Base-by-base conservation (phyloP, 2,329 filamentous ascomycete genomes). In the Clonostachys rosea region DNA sequence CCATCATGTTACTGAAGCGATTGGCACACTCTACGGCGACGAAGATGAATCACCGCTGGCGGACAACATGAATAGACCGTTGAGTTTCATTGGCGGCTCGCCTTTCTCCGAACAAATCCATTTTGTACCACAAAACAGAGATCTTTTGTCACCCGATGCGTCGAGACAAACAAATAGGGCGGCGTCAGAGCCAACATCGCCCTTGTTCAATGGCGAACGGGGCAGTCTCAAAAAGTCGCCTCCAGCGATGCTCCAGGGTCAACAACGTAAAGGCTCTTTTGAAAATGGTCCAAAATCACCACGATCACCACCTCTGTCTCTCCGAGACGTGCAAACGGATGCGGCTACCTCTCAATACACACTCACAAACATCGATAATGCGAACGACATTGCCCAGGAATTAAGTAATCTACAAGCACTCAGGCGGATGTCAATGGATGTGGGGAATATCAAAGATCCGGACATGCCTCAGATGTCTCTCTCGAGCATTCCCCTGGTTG, bases 1-100 rank as follows among this genome's bases (percentile, higher is more conserved):
- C 69, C 90, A 96, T 70, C 91, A 96, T 79, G 89, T 96, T 63
- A 96, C 91, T 48, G 91, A 96, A 67, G 87, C 90, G 50, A 95
- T 96, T 67, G 89, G 89, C 45, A 91, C 91, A 58, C 81, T 95
- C 68, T 96, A 96, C 68, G 89, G 87, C 59, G 86, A 89, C 61
- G 81, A 83, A 59, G 81, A 84, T 55, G 36, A 39, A 39, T 10
- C 24, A 30, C 17, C 36, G 36, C 14, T 39, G 14, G 7, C 36
- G 10, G 81, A 89, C 56, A 80, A 68, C 3, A 78, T 81, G 54
- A 80, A 67, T 14, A 82, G 87, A 42, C 88, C 88, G 35, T 68
- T 91, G 58, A 92, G 88, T 70, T 94, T 90, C 68, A 75, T 91
- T 46, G 59, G 63, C 56, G 76, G 75, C 43, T 71, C 77, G 40